Evolutionary conservation across 164 flowering plant species (phyloP), one percentile per base, ranked within the genome.

Genomic region (Nymphaea colorata): DNA sequence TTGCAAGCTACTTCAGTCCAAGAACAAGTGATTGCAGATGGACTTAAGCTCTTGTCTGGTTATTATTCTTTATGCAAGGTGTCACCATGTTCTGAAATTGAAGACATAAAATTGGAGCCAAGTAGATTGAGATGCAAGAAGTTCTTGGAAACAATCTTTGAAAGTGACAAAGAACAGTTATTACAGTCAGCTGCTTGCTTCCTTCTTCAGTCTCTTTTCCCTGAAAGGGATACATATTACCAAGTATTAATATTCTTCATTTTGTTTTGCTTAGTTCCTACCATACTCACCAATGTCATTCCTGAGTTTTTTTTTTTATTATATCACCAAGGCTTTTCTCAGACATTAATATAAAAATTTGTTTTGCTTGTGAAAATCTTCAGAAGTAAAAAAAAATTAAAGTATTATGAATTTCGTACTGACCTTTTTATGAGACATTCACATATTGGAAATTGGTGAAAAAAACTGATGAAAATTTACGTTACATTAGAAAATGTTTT

Each of bases 21-120:
- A 86, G 90, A 79, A 96, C 90, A 89, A 75, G 99, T 89, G 64
- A 69, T 92, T 15, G 97, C 97, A 43, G 96, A 87, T 85, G 94
- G 93, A 44, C 90, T 95, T 42, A 90, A 81, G 83, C 86, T 95
- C 73, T 69, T 95, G 36, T 84, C 99, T 17, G 83, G 76, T 66
- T 75, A 85, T 64, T 95, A 90, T 80, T 70, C 82, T 44, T 65
- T 82, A 69, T 79, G 81, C 64, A 79, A 80, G 70, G 69, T 81
- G 18, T 76, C 72, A 61, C 82, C 80, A 43, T 76, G 74, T 77
- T 72, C 78, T 61, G 83, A 72, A 61, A 51, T 70, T 68, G 94
- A 90, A 74, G 94, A 89, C 60, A 81, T 72, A 45, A 82, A 83
- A 62, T 61, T 45, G 68, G 96, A 85, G 67, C 76, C 83, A 66